Conservation (phyloP, 2,329 filamentous ascomycete species). For the Ophiostoma novo-ulmi region DNA sequence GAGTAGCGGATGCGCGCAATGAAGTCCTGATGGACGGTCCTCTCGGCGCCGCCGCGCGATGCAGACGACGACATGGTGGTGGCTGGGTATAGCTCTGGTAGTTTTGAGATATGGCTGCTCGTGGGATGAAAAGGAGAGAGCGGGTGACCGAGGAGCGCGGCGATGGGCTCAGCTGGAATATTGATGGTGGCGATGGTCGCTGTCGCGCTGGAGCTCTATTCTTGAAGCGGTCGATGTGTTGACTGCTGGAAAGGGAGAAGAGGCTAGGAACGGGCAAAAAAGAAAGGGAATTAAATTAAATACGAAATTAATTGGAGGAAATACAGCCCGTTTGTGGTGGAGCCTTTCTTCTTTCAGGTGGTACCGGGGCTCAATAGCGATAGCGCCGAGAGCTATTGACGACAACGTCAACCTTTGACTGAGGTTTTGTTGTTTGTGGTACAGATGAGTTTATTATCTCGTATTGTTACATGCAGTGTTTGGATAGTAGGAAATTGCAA, state of each 20-base stretch:
- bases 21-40: slow-evolving; percentile 84
- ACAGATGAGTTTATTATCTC: not conserved
- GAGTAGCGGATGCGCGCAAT: slow-evolving; percentile 93
- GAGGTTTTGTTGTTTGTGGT: not conserved
- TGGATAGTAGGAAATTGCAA: not conserved
- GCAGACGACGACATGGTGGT: slow-evolving; percentile 40
- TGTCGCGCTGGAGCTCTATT: not conserved
- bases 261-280: slow-evolving; percentile 14
- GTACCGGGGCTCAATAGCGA: not conserved
- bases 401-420: not conserved
- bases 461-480: not conserved
- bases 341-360: not conserved
- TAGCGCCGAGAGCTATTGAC: not conserved
- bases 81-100: not conserved
- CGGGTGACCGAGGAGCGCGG: not conserved
- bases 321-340: not conserved
- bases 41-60: slow-evolving; percentile 44
- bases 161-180: not conserved
- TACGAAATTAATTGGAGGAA: slow-evolving; percentile 8
- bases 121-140: not conserved
- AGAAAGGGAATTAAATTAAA: slow-evolving; percentile 18
- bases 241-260: slow-evolving; percentile 14
- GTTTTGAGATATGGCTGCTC: not conserved
- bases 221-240: not conserved
- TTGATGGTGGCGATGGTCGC: slow-evolving; percentile 1